phyloP scores from a whole-genome alignment of 768 basidiomycete species.

The Phaffia australis region DNA sequence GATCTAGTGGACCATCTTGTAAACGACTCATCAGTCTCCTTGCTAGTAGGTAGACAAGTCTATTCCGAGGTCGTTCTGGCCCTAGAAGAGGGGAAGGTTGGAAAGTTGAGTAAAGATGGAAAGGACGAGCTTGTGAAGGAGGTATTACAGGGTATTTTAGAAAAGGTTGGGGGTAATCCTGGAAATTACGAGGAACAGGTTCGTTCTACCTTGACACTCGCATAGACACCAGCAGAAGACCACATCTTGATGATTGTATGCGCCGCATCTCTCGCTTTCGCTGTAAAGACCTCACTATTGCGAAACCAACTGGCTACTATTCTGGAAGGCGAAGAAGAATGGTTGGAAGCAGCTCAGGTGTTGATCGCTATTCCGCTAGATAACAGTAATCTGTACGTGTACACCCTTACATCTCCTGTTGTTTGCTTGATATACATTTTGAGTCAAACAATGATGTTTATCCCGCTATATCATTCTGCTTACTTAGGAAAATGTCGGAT shows the following conservation, averaged over 20 bases:
- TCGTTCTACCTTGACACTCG: slow-evolving; percentile 29
- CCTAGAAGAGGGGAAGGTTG: slow-evolving; percentile 41
- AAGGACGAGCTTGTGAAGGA: slow-evolving; percentile 43
- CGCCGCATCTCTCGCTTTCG: slow-evolving; percentile 3
- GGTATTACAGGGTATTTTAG: slow-evolving; percentile 64
- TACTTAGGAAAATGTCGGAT: slow-evolving; percentile 53
- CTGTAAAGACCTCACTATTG: slow-evolving; percentile 45
- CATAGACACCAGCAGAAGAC: not conserved
- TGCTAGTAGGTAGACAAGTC: slow-evolving; percentile 22
- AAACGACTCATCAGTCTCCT: slow-evolving; percentile 14
- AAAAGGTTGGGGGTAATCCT: slow-evolving; percentile 49
- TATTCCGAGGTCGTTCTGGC: slow-evolving; percentile 17
- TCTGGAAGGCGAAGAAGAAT: slow-evolving; percentile 79
- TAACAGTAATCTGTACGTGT: slow-evolving; percentile 64
- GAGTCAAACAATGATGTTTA: not conserved
- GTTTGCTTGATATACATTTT: not conserved
- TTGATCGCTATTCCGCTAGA: slow-evolving; percentile 88
- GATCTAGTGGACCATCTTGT: slow-evolving; percentile 21
- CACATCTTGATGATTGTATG: not conserved
- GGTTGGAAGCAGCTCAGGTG: slow-evolving; percentile 82
- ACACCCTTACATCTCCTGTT: not conserved
- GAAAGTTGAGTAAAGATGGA: slow-evolving; percentile 26
- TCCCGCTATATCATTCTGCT: not conserved
- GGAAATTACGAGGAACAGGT: slow-evolving; percentile 96
- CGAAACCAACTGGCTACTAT: slow-evolving; percentile 86